Base-by-base conservation (phyloP, 129 eudicot species). In the Sambucus nigra region DNA sequence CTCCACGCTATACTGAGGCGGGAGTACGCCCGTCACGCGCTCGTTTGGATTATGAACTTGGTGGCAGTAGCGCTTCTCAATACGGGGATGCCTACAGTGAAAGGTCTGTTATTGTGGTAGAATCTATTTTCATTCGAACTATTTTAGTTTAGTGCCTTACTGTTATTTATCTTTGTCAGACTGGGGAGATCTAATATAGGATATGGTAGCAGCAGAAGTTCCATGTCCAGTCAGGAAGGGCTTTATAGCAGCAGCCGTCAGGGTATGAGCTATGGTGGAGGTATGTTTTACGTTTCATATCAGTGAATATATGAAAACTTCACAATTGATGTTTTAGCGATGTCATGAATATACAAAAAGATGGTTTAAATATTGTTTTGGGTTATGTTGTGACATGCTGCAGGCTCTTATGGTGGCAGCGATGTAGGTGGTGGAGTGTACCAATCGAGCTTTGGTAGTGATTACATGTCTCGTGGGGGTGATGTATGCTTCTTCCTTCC, bases 11-110 rank as follows among this genome's bases (percentile, higher is more conserved):
- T 65, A 68, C 77, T 20, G 98, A 91, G 42, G 20, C 84, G 5
- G 95, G 82, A 47, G 70, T 67, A 19, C 94, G 95, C 28, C 98
- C 81, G 5, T 71, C 95, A 18, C 94, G 95, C 66, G 87, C 82
- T 35, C 94, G 94, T 66, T 51, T 79, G 71, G 98, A 85, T 70
- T 85, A 81, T 70, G 98, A 91, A 21, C 49, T 82, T 27, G 83
- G 81, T 62, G 60, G 77, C 11, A 69, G 95, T 32, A 56, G 77
- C 68, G 42, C 42, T 35, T 84, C 95, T 25, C 94, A 82, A 21
- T 91, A 85, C 55, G 85, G 86, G 57, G 98, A 91, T 67, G 72
- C 82, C n/a, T 85, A 81, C 62, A 62, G 78, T 40, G 98, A 91
- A 32, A 91, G 98, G 98, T 89, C 25, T 44, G 73, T 25, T 42